These are phyloP conservation scores for Sporisorium reilianum DNA, from an alignment of 1,284 basidiomycete species.

Conservation along the genomic window DNA sequence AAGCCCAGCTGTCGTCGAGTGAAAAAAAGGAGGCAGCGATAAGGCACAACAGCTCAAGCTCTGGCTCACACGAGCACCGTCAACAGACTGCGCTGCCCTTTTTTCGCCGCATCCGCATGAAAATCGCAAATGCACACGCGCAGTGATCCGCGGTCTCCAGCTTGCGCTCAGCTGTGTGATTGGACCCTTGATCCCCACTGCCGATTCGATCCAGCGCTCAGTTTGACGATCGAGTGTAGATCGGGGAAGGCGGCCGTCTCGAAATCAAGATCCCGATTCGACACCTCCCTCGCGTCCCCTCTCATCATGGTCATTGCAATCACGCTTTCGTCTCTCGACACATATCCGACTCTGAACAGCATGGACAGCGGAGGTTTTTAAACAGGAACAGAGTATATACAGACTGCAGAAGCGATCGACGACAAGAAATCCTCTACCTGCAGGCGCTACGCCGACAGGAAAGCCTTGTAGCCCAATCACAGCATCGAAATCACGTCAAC, in stretches of 20 bases:
- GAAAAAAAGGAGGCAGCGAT: neutral
- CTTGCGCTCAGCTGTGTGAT: no score
- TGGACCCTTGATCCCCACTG: neutral
- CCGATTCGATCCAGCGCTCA: no score
- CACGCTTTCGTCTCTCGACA: no score
- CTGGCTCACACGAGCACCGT: constrained; percentile 1
- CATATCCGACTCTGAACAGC: no score
- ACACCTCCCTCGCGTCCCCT: neutral
- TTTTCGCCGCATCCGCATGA: neutral
- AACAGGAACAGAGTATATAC: neutral
- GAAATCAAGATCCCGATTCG: neutral
- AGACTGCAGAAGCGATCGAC: neutral
- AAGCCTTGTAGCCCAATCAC: neutral
- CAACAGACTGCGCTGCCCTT: neutral
- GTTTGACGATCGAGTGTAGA: neutral
- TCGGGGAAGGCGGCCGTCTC: no score
- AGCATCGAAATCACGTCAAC: constrained; percentile 22
- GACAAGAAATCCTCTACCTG: neutral
- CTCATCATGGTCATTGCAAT: no score
- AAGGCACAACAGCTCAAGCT: neutral
- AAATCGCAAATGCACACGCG: neutral
- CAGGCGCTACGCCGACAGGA: neutral
- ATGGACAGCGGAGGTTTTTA: neutral
- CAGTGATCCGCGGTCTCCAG: neutral
- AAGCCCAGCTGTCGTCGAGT: neutral